A percentile compares a stretch with the other conserved stretches of the same genome.
phyloP scores from a whole-genome alignment of 306 rosid genomes.

The Cucumis sativus region Cucumber_9930_V3 NC_026655.2:28482001-28482500 shows the following conservation, averaged over 20 bases:
- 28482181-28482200: neutral
- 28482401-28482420: neutral
- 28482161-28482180: neutral
- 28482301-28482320: neutral
- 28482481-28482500: too few relatives aligned
- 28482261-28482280: neutral
- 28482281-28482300: neutral
- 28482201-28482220: neutral
- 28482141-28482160: neutral
- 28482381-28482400: neutral
- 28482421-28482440: too few relatives aligned
- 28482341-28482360: neutral
- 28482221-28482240: neutral
- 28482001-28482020: neutral
- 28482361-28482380: neutral
- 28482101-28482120: neutral
- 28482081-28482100: neutral
- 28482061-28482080: neutral
- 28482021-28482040: neutral
- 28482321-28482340: neutral
- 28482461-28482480: too few relatives aligned
- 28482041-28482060: neutral
- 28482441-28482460: too few relatives aligned
- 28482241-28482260: neutral
- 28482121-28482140: neutral